These are phyloP conservation scores for Orbilia brochopaga DNA, from an alignment of 2,329 filamentous ascomycete genomes.

Conservation along the genomic window DNA sequence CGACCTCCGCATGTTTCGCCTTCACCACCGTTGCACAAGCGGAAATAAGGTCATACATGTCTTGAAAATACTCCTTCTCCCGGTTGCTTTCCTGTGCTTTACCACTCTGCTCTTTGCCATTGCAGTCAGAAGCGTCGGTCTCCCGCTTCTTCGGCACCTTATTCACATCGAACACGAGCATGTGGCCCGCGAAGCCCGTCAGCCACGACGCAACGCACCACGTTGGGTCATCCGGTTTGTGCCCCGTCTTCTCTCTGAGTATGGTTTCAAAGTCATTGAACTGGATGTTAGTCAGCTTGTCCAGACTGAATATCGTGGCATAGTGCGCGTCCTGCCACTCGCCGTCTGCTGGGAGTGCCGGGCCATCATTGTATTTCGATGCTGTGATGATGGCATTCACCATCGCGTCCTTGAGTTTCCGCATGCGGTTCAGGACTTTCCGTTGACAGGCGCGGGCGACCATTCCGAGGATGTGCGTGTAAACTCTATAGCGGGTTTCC, in stretches of 20 bases:
- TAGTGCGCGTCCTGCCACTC: background rate
- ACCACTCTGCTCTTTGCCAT: no score
- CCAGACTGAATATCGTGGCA: background rate
- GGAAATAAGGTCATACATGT: background rate
- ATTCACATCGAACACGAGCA: background rate
- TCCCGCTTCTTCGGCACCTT: background rate
- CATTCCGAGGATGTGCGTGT: background rate
- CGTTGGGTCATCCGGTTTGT: background rate
- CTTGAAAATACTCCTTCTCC: background rate
- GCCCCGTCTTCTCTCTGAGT: background rate
- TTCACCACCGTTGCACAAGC: conserved; percentile 3
- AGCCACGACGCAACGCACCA: conserved; percentile 4
- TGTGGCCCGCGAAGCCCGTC: background rate
- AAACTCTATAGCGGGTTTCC: background rate
- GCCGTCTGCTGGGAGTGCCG: background rate
- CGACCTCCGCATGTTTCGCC: conserved; percentile 7
- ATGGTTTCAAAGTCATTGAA: background rate
- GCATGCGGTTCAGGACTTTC: conserved; percentile 1
- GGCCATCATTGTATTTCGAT: background rate
- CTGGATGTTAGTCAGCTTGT: background rate
- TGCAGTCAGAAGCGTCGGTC: no score
- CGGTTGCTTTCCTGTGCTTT: no score
- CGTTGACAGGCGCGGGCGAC: background rate
- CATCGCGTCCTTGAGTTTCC: conserved; percentile 4
- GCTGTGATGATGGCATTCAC: background rate